Percentiles rank a stretch among this genome's conserved stretches.
Evolutionary conservation across 805 yeast species (phyloP).

Genomic region (Candida khao-thaluensis): DNA sequence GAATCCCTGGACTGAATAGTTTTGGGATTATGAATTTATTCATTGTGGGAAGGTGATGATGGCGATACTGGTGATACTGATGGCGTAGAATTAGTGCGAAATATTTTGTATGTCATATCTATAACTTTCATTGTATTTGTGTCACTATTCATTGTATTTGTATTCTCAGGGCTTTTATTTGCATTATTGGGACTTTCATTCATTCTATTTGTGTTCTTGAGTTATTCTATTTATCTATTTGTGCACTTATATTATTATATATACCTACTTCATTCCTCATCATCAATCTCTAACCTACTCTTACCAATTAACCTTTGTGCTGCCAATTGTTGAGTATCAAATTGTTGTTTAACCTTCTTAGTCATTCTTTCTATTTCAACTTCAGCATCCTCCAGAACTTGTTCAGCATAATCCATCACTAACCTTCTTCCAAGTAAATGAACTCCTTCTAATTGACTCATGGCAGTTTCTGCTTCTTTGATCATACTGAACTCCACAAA

Average conservation of each 20-base stretch:
- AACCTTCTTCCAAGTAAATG: slow-evolving; percentile 94
- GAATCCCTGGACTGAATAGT: neutral
- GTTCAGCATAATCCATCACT: slow-evolving; percentile 89
- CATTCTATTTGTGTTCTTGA: too few species aligned
- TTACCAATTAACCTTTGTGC: slow-evolving; percentile 69
- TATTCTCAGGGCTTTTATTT: too few species aligned
- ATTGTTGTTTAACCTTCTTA: slow-evolving; percentile 76
- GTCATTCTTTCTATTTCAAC: slow-evolving; percentile 91
- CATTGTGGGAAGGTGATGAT: neutral
- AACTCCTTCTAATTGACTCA: slow-evolving; percentile 91
- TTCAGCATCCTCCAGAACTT: slow-evolving; percentile 79
- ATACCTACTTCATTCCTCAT: too few species aligned
- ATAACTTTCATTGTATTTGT: too few species aligned
- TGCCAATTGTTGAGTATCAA: slow-evolving; percentile 70
- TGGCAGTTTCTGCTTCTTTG: slow-evolving; percentile 89
- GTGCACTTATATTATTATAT: too few species aligned
- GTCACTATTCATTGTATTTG: too few species aligned
- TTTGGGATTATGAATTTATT: neutral
- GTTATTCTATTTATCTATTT: too few species aligned
- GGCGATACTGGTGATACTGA: neutral
- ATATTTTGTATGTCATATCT: neutral
- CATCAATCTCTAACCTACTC: slow-evolving; percentile 65
- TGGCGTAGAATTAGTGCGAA: neutral
- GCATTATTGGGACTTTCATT: too few species aligned
- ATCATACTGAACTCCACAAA: slow-evolving; percentile 87